A percentile compares a stretch with the other conserved stretches of the same genome.
phyloP scores from a whole-genome alignment of 805 yeast genomes.

The Barnettozyma botsteinii region DNA sequence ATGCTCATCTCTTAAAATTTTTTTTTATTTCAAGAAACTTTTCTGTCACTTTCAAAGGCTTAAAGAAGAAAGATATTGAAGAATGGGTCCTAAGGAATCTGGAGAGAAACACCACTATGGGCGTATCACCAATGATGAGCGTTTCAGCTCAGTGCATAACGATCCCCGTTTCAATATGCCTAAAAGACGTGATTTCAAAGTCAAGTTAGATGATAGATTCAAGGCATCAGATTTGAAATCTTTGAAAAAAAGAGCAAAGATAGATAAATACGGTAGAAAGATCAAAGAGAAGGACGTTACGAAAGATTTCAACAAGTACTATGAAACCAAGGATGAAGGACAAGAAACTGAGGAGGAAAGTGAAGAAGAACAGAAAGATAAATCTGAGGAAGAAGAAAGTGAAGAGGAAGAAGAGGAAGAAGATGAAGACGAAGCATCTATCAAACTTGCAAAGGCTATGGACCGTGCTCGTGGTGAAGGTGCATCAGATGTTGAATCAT shows the following conservation, averaged over 20 bases:
- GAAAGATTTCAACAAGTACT: conserved; percentile 27
- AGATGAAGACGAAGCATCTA: conserved; percentile 12
- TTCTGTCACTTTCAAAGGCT: no score
- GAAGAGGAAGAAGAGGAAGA: conserved; percentile 15
- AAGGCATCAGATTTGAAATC: conserved; percentile 55
- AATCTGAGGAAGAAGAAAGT: conserved; percentile 13
- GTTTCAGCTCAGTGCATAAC: conserved; percentile 71
- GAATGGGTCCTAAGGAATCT: no score
- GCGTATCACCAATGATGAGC: conserved; percentile 50
- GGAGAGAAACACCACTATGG: conserved; percentile 4
- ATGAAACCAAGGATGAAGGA: conserved; percentile 47
- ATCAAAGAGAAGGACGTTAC: conserved; percentile 39
- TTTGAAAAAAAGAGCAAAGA: conserved; percentile 49
- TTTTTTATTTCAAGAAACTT: neutral
- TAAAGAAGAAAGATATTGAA: no score
- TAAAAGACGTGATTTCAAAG: conserved; percentile 59
- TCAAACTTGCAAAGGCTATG: conserved; percentile 13
- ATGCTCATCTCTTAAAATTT: conserved; percentile 9
- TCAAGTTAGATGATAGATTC: conserved; percentile 83
- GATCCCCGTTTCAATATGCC: conserved; percentile 89
- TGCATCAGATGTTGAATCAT: conserved; percentile 32
- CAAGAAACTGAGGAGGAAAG: conserved; percentile 16
- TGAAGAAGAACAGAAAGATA: no score
- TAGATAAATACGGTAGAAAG: conserved; percentile 86
- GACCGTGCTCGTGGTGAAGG: conserved; percentile 71